These are phyloP conservation scores for Diaporthe ilicicola DNA, from an alignment of 2,329 filamentous ascomycete genomes.

Conservation along the genomic window DNA sequence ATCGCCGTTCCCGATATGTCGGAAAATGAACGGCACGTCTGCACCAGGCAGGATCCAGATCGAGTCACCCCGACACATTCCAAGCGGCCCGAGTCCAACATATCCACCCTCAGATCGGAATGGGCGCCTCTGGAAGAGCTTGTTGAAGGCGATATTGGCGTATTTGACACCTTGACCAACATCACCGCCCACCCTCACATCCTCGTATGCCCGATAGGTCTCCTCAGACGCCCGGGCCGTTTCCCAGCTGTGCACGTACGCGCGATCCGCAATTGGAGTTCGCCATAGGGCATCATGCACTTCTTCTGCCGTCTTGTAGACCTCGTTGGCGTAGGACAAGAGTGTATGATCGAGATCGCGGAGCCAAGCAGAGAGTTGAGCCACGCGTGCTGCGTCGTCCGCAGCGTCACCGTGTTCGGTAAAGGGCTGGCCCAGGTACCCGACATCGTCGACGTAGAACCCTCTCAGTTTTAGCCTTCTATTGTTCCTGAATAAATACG, in stretches of 20 bases:
- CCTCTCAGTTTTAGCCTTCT: background rate
- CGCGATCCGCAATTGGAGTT: background rate
- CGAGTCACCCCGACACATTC: background rate
- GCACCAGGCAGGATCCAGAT: background rate
- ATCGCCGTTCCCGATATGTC: background rate
- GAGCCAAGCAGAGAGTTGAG: background rate
- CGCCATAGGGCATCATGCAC: background rate
- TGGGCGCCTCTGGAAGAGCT: background rate
- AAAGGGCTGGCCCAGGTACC: background rate
- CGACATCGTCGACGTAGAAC: background rate
- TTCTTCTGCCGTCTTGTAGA: background rate
- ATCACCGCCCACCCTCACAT: background rate
- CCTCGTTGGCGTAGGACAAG: background rate
- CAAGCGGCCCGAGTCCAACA: background rate
- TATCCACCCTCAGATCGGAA: slow-evolving; percentile 1
- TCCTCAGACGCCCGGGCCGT: background rate
- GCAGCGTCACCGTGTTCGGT: background rate
- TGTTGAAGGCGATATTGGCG: background rate
- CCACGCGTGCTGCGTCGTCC: background rate
- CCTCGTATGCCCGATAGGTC: background rate
- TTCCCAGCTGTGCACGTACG: slow-evolving; percentile 11
- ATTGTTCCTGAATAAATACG: background rate
- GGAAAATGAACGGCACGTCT: background rate
- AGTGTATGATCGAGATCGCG: background rate
- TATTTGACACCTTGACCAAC: background rate